Conservation (phyloP, 2,329 filamentous ascomycete genomes). For the Alternaria alternata region DNA sequence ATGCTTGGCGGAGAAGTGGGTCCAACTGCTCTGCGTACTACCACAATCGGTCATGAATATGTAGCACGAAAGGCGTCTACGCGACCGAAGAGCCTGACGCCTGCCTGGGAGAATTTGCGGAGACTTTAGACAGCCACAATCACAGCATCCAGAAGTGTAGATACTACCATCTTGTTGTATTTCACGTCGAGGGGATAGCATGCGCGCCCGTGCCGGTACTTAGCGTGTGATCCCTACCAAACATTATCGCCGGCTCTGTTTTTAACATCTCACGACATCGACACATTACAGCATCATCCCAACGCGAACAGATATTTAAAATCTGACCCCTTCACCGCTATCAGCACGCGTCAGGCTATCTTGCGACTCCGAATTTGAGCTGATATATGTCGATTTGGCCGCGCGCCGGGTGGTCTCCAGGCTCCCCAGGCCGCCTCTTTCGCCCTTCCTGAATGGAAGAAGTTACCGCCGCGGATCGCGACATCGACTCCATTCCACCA, state of each 20-base stretch:
- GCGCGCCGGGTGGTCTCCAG: slow-evolving; percentile 44
- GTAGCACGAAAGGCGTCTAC: slow-evolving; percentile 18
- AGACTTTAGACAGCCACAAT: background rate
- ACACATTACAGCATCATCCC: slow-evolving; percentile 43
- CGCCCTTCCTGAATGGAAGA: slow-evolving; percentile 43
- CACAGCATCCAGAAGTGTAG: background rate
- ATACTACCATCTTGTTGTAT: background rate
- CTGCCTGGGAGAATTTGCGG: background rate
- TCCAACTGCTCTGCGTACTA: slow-evolving; percentile 16
- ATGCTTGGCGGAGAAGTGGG: slow-evolving; percentile 22
- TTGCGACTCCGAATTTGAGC: slow-evolving; percentile 33
- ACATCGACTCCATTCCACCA: slow-evolving; percentile 38
- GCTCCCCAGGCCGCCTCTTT: slow-evolving; percentile 37
- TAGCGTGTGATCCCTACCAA: slow-evolving; percentile 22
- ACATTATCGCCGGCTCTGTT: slow-evolving; percentile 23
- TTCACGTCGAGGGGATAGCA: slow-evolving; percentile 10
- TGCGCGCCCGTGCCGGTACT: slow-evolving; percentile 20
- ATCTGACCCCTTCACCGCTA: slow-evolving; percentile 42
- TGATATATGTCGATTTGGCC: slow-evolving; percentile 41
- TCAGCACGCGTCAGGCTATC: slow-evolving; percentile 26
- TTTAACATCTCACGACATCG: slow-evolving; percentile 30
- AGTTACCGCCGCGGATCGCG: slow-evolving; percentile 42
- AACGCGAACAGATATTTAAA: slow-evolving; percentile 34
- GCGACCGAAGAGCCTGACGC: slow-evolving; percentile 6
- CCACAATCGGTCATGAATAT: slow-evolving; percentile 2